Evolutionary conservation across 768 basidiomycete species (phyloP), one percentile per base, ranked within the genome.

Genomic region (Mycena capillaripes): DNA sequence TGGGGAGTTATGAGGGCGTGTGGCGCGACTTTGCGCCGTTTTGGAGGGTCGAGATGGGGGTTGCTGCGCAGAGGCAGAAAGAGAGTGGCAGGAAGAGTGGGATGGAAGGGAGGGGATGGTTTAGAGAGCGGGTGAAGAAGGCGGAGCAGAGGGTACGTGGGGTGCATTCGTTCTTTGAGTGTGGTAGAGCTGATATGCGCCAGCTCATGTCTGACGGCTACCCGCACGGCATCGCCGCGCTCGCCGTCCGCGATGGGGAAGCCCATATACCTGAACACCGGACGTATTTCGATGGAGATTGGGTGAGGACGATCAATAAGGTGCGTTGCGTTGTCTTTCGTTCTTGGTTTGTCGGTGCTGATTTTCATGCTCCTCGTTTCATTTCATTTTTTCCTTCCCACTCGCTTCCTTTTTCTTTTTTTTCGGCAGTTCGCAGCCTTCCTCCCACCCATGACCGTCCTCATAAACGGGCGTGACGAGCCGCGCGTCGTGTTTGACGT

Each of bases 401-500:
- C n/a, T n/a, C n/a, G n/a, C n/a, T n/a, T n/a, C n/a, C n/a, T n/a
- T n/a, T n/a, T n/a, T n/a, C n/a, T n/a, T n/a, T n/a, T n/a, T n/a
- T n/a, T n/a, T n/a, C n/a, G n/a, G 5, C 50, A 76, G 75, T 71
- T 76, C 70, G 66, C 57, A 6, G 3, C 36, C 29, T 7, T n/a
- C 48, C 72, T 76, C 48, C 75, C 75, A 1, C n/a, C 42, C 1
- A 56, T 76, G 52, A 70, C 65, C 11, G 63, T 76, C 17, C 32
- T 76, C 36, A 59, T 76, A 40, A 74, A 74, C 57, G 75, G 70
- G 0, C 71, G 75, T 52, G 75, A 76, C 69, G 72, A 76, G 59
- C 75, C 75, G 25, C 72, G 75, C 36, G 72, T 76, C 27, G 66
- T 71, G 2, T 76, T 74, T 32, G 67, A 76, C 44, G 46, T 65